These are phyloP conservation scores for Ulvella scutata DNA, from an alignment of 139 green algal species.

Conservation along the genomic window DNA sequence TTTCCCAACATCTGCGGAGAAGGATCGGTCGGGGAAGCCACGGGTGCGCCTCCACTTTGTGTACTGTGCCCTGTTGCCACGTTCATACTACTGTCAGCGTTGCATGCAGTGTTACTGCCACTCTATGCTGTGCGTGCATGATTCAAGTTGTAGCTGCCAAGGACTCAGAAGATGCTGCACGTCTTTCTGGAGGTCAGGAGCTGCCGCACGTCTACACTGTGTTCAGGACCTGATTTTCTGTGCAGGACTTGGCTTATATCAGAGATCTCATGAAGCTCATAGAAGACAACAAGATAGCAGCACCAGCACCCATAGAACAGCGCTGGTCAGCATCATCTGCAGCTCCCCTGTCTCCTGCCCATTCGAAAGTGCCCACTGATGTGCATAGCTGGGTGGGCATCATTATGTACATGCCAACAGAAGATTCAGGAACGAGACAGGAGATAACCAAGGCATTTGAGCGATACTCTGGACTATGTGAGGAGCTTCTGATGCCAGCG, in stretches of 20 bases:
- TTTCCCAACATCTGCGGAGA: too few relatives aligned
- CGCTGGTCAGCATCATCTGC: constrained; percentile 64
- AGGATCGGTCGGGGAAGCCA: too few relatives aligned
- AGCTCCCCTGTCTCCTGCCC: constrained; percentile 56
- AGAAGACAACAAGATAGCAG: constrained; percentile 44
- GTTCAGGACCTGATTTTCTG: too few relatives aligned
- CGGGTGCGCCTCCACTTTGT: too few relatives aligned
- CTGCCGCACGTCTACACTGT: too few relatives aligned
- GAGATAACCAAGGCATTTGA: constrained; percentile 67
- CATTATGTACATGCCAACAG: constrained; percentile 91
- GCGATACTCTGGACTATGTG: constrained; percentile 46
- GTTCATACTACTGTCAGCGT: too few relatives aligned
- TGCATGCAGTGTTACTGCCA: too few relatives aligned
- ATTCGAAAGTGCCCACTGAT: background rate
- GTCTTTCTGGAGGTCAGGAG: too few relatives aligned
- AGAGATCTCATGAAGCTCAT: constrained; percentile 66
- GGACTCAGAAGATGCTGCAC: too few relatives aligned
- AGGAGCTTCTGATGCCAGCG: constrained; percentile 47
- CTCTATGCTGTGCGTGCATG: too few relatives aligned
- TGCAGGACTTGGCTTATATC: constrained; percentile 48
- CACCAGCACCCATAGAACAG: constrained; percentile 88
- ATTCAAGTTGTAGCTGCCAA: too few relatives aligned
- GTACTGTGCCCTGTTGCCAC: too few relatives aligned
- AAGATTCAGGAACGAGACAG: constrained; percentile 28
- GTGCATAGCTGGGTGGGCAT: constrained; percentile 84